Evolutionary conservation across 139 green algal species (phyloP), one percentile per base, ranked within the genome.

Genomic region (Chlamydomonas sp.): DNA sequence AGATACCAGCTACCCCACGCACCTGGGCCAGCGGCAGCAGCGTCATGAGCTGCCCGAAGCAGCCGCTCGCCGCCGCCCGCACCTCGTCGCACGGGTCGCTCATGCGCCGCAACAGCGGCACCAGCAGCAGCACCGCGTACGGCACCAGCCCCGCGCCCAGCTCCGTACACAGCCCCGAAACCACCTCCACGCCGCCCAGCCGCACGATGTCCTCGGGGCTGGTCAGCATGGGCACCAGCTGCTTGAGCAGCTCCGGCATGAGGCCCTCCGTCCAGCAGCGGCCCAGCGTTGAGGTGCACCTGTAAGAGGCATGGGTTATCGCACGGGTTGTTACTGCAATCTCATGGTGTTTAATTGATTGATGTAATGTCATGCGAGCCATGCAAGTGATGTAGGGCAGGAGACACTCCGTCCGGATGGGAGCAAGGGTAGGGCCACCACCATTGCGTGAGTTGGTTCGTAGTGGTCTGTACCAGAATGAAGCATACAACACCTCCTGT

Each of bases 81-180:
- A 98, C 94, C 58, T 78, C 78, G 1, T 87, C 63, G 7, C 86
- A 7, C 0, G 95, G 85, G 91, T 99, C 97, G 74, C 88, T 94
- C 96, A 99, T 99, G 80, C 96, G 92, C 12, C 91, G 93, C 90
- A 99, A 93, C 72, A 99, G 92, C 31, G 97, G 97, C 31, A 99
- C 96, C 57, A 98, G 92, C 78, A 99, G 89, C 79, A 99, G 93
- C 66, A 95, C 88, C 18, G 88, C 85, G 89, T 97, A 98, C 8
- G 93, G 92, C 79, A 95, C 94, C 79, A 98, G 88, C 60, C 74
- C 79, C 31, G 77, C 59, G 66, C 89, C 86, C 89, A 92, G 86
- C 73, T 77, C 66, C 14, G 20, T 15, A 49, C 78, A 85, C 62
- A 93, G 68, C 63, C 12, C 17, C 18, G 87, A 69, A 20, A 90